Base-by-base conservation (phyloP, 305 asterid genomes). In the Fraxinus dipetala region DNA sequence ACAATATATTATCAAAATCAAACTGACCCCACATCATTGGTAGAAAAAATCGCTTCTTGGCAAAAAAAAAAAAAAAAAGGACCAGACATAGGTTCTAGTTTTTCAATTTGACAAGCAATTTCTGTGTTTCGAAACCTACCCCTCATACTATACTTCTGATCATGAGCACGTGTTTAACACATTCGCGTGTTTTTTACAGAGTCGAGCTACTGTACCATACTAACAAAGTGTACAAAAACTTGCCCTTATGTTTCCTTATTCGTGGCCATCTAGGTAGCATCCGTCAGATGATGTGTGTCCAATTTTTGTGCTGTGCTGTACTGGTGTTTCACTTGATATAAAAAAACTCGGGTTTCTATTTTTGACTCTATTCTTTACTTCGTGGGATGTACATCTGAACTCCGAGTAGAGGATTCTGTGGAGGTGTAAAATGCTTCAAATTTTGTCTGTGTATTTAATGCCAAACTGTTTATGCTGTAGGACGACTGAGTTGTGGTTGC, bases 371-470 rank as follows among this genome's bases (percentile, higher is more conserved):
- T 18, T 32, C 38, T 70, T 40, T 63, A 70, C 77, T 85, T 84
- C 72, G 65, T 78, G 5, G 20, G 54, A 35, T 78, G 81, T 76
- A 70, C 87, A 14, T 83, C 83, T 6, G 84, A 84, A 74, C 88
- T 82, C 20, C 76, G 89, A 78, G 73, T 65, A 61, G 85, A 84
- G 35, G 20, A 56, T 30, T 76, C 89, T 9, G 86, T 81, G 6
- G 91, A 61, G 10, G 84, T 69, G 69, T 81, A 79, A 20, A 86
- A 79, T 51, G 45, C 35, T 35, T 78, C 85, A 30, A 35, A 32
- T 51, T 74, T 85, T 74, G 67, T 65, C 14, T 63, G 10, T 30
- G 83, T 72, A 59, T 81, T 59, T 0, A 75, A 70, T 48, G 72
- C 72, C 22, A 82, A 80, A 51, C 76, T 73, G 51, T 80, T 79